Base-by-base conservation (phyloP, 2,329 filamentous ascomycete species). In the Penicillium nordicum region DNA sequence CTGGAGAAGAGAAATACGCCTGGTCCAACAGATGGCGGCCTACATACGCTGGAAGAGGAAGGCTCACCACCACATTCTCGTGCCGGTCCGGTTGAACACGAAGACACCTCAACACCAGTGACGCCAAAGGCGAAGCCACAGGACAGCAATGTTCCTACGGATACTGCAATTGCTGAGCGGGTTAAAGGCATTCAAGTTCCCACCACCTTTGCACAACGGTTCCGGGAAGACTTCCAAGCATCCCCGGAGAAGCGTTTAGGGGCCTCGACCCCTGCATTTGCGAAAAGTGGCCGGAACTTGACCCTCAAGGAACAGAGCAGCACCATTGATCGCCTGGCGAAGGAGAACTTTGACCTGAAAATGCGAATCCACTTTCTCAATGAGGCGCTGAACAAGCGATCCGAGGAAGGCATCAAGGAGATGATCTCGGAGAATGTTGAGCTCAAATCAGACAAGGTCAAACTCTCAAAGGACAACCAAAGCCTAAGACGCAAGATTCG, bases 351-450 rank as follows among this genome's bases (percentile, higher is more conserved):
- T 71, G 93, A 97, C 71, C 78, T 97, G 53, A 97, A 97, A 75
- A 86, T 97, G 75, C 95, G 96, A 72, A 94, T 97, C 62, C 95
- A 97, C 81, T 99, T 97, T 69, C 82, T 99, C 47, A 95, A 93
- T 67, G 90, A 97, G 72, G 89, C 93, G 1, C 79, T 99, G 21
- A 92, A 96, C 74, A 94, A 93, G 70, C 84, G 95, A 41, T 97
- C 92, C 1, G 93, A 97, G 72, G 93, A 97, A 76, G 92, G 92
- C 61, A 88, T 99, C 72, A 96, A 96, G 76, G 93, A 97, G 72
- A 95, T 97, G 88, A 96, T 97, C 66, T 92, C 91, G 43, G 93
- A 97, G 74, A 99, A 97, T 67, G 93, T 97, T 5, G 92, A 97
- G 71, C 82, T 97, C 47, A 94, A 95, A 74, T 96, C 93, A 0